Conservation (phyloP, 495 filamentous ascomycete genomes). For the Neurospora sp. region DNA sequence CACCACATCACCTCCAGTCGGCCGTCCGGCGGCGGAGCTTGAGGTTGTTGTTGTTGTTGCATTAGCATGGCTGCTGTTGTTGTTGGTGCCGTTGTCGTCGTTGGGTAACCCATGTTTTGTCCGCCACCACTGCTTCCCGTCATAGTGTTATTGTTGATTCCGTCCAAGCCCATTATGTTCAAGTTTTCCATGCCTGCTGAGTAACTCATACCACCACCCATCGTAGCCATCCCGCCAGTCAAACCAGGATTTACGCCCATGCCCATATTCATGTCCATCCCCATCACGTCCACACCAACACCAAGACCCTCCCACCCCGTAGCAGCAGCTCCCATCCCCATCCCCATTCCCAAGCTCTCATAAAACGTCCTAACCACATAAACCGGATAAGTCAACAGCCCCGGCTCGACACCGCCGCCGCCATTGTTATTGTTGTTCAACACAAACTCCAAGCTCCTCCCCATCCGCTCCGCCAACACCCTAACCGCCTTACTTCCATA, state of each 20-base stretch:
- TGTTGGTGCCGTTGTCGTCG: background rate
- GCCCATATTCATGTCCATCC: background rate
- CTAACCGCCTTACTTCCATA: slow-evolving; percentile 17
- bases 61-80: background rate
- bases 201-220: background rate
- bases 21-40: slow-evolving; percentile 12
- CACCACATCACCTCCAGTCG: slow-evolving; percentile 34
- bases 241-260: background rate
- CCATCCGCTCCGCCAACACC: slow-evolving; percentile 25
- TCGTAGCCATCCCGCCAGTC: background rate
- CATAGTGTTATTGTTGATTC: no score
- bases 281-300: background rate
- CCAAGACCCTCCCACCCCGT: background rate
- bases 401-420: slow-evolving; percentile 23
- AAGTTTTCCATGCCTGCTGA: background rate
- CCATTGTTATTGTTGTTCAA: background rate
- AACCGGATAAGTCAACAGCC: slow-evolving; percentile 27
- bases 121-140: no score
- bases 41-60: slow-evolving; percentile 6
- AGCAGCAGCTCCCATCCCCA: background rate
- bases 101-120: no score
- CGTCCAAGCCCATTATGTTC: background rate
- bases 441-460: slow-evolving; percentile 29
- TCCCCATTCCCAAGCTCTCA: background rate
- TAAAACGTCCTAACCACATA: slow-evolving; percentile 26